Evolutionary conservation across 345 rosid species (phyloP).

Genomic region (Boechera divaricarpa): DNA sequence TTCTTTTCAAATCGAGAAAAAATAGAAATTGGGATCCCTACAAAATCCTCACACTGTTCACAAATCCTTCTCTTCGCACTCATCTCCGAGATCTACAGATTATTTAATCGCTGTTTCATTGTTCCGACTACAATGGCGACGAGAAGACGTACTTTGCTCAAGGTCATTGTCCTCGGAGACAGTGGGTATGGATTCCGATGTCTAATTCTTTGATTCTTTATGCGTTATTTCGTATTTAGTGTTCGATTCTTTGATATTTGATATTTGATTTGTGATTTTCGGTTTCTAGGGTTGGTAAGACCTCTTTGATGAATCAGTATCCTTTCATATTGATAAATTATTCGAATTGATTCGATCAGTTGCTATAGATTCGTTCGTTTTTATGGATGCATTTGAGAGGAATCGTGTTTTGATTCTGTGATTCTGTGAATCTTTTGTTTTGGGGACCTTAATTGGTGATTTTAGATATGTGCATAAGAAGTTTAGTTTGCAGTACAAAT

Average conservation of each 20-base stretch:
- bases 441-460: conserved; percentile 12
- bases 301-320: conserved; percentile 99
- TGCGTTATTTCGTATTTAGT: neutral
- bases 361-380: neutral
- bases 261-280: conserved; percentile 24
- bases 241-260: conserved; percentile 10
- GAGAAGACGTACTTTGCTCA: conserved; percentile 94
- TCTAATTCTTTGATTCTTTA: neutral
- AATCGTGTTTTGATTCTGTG: neutral
- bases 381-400: conserved; percentile 9
- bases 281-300: conserved; percentile 90
- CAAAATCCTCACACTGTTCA: neutral
- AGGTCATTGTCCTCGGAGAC: conserved; percentile 98
- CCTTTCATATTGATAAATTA: conserved; percentile 45
- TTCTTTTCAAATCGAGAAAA: conserved; percentile 18
- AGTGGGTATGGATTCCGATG: conserved; percentile 65
- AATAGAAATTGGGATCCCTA: conserved; percentile 24
- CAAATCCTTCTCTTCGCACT: neutral
- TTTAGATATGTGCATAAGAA: conserved; percentile 80
- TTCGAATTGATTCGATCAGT: neutral
- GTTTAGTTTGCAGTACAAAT: conserved; percentile 96
- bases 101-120: neutral
- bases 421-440: conserved; percentile 16
- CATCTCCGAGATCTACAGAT: conserved; percentile 16
- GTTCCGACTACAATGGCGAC: conserved; percentile 59